These are phyloP conservation scores for Aureobasidium lini DNA, from an alignment of 2,329 filamentous ascomycete species.

Conservation along the genomic window DNA sequence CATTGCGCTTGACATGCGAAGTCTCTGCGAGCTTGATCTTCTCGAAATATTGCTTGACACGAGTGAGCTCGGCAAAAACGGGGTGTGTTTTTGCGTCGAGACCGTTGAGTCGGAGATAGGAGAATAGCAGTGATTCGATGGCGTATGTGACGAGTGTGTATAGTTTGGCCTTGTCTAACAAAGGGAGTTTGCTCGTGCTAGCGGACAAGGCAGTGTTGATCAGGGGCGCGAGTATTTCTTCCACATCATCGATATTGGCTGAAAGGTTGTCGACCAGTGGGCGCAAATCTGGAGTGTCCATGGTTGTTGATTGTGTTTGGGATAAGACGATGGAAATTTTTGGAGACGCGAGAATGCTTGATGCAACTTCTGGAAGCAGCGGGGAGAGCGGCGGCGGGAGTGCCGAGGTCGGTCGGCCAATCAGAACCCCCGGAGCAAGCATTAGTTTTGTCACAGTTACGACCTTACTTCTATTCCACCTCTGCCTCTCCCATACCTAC, in stretches of 20 bases:
- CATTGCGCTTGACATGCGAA: constrained; percentile 48
- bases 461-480: not conserved
- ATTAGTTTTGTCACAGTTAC: constrained; percentile 2
- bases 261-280: constrained; percentile 64
- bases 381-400: not conserved
- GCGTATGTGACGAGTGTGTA: constrained; percentile 83
- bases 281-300: constrained; percentile 53
- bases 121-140: constrained; percentile 84
- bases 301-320: constrained; percentile 22
- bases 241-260: constrained; percentile 65
- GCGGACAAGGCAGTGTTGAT: constrained; percentile 57
- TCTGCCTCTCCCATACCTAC: not conserved
- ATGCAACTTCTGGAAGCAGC: constrained; percentile 10
- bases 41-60: constrained; percentile 83
- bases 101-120: constrained; percentile 70
- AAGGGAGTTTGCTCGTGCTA: constrained; percentile 68
- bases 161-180: constrained; percentile 93
- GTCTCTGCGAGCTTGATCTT: constrained; percentile 78
- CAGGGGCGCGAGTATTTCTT: constrained; percentile 67
- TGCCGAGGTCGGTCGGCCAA: constrained; percentile 5
- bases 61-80: constrained; percentile 75
- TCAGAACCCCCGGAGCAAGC: not conserved
- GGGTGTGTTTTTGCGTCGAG: constrained; percentile 76
- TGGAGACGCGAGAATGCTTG: not conserved
- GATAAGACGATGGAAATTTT: constrained; percentile 4